Evolutionary conservation across 805 yeast genomes (phyloP).

Genomic region (Saturnispora galanensis): DNA sequence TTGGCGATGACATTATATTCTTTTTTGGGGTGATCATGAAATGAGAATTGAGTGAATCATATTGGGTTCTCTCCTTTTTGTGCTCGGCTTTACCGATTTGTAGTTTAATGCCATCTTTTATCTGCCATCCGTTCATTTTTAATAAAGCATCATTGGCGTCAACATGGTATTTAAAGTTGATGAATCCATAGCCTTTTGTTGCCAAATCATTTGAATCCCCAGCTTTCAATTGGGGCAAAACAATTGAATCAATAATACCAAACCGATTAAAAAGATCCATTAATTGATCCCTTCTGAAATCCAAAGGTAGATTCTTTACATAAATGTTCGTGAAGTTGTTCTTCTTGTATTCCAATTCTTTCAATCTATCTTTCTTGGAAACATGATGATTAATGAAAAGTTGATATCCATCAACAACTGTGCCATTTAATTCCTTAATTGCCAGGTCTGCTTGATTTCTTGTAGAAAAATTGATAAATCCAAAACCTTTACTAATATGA

Average conservation of each 20-base stretch:
- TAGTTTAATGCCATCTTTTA: slow-evolving; percentile 23
- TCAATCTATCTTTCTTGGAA: slow-evolving; percentile 50
- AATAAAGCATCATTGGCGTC: slow-evolving; percentile 35
- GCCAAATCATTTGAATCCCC: slow-evolving; percentile 5
- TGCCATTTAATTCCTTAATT: slow-evolving; percentile 32
- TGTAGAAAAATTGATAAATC: slow-evolving; percentile 55
- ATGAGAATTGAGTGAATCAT: slow-evolving; percentile 17
- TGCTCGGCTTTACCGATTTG: slow-evolving; percentile 39
- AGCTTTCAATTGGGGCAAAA: slow-evolving; percentile 36
- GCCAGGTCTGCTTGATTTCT: slow-evolving; percentile 55
- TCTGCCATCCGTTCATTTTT: slow-evolving; percentile 33
- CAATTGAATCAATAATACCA: slow-evolving; percentile 40
- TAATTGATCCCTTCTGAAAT: slow-evolving; percentile 30
- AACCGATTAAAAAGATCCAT: slow-evolving; percentile 34
- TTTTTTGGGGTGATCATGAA: background rate
- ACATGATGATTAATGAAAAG: slow-evolving; percentile 55
- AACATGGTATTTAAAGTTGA: slow-evolving; percentile 39
- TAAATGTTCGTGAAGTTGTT: slow-evolving; percentile 46
- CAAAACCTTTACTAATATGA: slow-evolving; percentile 43
- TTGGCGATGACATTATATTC: background rate
- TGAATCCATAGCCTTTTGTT: slow-evolving; percentile 40
- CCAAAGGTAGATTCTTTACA: slow-evolving; percentile 39
- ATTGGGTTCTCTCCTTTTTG: slow-evolving; percentile 22
- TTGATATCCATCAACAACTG: slow-evolving; percentile 23
- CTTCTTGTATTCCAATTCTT: slow-evolving; percentile 35